Conservation (phyloP, 129 eudicot genomes). For the Erigeron canadensis region DNA sequence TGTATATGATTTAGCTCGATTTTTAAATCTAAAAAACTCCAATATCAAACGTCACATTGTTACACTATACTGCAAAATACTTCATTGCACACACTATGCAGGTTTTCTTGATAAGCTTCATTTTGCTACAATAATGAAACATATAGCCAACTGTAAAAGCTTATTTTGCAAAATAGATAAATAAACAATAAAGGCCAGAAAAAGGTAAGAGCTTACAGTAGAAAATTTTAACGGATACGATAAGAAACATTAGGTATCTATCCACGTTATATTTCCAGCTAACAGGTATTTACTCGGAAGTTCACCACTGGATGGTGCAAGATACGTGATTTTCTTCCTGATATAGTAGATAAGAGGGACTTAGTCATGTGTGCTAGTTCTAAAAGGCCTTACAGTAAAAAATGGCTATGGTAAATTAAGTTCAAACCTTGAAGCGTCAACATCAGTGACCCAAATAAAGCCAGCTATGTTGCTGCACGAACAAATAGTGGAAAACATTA, state of each 20-base stretch:
- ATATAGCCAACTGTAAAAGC: constrained; percentile 1
- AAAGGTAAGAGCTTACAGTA: constrained; percentile 7
- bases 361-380: neutral
- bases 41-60: neutral
- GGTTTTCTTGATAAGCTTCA: neutral
- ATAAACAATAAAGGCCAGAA: neutral
- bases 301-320: constrained; percentile 86
- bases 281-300: constrained; percentile 83
- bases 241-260: constrained; percentile 47
- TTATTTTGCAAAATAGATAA: neutral
- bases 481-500: constrained; percentile 11
- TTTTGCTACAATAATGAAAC: neutral
- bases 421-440: constrained; percentile 70
- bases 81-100: neutral
- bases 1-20: neutral
- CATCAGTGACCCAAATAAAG: constrained; percentile 77
- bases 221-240: neutral
- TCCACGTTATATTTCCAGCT: constrained; percentile 74
- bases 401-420: constrained; percentile 8
- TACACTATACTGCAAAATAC: constrained; percentile 17
- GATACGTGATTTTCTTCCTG: constrained; percentile 90
- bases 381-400: neutral
- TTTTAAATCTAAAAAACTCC: constrained; percentile 2
- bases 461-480: constrained; percentile 87
- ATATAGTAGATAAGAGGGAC: constrained; percentile 7